A percentile compares a stretch with the other conserved stretches of the same genome.
phyloP scores from a whole-genome alignment of 352 stramenopile genomes.

The Globisporangium emineosum region DNA sequence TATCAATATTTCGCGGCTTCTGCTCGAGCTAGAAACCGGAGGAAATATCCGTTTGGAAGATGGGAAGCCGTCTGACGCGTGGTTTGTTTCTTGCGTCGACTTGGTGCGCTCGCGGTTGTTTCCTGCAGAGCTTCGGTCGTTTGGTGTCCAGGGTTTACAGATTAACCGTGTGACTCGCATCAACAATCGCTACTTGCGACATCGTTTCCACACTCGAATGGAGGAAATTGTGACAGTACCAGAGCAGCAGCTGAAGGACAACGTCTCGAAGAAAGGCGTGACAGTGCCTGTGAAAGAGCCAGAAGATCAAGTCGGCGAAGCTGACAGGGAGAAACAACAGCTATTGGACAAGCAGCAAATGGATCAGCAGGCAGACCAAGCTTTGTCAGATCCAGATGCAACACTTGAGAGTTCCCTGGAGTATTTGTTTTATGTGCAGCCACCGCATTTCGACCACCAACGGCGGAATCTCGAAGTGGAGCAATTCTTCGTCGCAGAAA shows the following conservation, averaged over 20 bases:
- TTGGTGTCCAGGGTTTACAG: conserved; percentile 60
- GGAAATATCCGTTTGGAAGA: conserved; percentile 91
- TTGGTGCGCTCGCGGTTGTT: conserved; percentile 76
- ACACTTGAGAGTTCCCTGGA: conserved; percentile 61
- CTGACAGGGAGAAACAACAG: conserved; percentile 5
- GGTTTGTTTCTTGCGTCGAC: conserved; percentile 83
- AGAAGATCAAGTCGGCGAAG: conserved; percentile 6
- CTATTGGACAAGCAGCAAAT: not conserved
- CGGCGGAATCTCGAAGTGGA: conserved; percentile 35
- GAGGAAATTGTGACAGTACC: conserved; percentile 66
- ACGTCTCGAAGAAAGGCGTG: conserved; percentile 78
- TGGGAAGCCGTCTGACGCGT: conserved; percentile 73
- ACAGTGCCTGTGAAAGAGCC: conserved; percentile 41
- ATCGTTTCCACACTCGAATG: conserved; percentile 84
- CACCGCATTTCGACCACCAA: conserved; percentile 38
- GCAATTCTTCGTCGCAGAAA: conserved; percentile 61
- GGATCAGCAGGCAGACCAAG: not conserved
- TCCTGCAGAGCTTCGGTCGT: conserved; percentile 40
- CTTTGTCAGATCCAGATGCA: conserved; percentile 21
- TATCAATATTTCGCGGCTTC: conserved; percentile 71
- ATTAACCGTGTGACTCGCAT: conserved; percentile 86
- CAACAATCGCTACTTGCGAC: conserved; percentile 86
- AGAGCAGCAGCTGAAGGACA: conserved; percentile 65
- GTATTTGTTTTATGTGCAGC: conserved; percentile 81
- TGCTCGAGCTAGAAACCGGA: conserved; percentile 89